A percentile compares a stretch with the other conserved stretches of the same genome.
phyloP scores from a whole-genome alignment of 768 basidiomycete species.

The Naematelia encephala region DNA sequence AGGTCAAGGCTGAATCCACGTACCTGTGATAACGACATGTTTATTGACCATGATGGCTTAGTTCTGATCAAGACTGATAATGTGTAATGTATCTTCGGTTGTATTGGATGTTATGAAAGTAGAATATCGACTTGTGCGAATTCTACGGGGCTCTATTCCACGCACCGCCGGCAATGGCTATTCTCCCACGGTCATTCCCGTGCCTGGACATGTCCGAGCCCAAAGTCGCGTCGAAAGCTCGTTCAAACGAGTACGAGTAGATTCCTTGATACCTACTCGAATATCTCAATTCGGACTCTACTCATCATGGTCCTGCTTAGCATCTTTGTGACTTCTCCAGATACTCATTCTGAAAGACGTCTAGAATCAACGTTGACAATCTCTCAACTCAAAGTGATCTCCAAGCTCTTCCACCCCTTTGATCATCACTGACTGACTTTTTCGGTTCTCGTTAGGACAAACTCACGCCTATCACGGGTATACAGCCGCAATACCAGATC shows the following conservation, averaged over 20 bases:
- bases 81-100: too few relatives aligned
- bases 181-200: background rate
- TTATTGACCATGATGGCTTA: background rate
- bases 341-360: conserved; percentile 84
- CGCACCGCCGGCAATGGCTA: background rate
- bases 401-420: background rate
- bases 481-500: conserved; percentile 68
- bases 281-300: too few relatives aligned
- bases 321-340: conserved; percentile 76
- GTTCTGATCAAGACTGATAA: too few relatives aligned
- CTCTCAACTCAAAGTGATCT: conserved; percentile 73
- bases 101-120: too few relatives aligned
- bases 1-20: background rate
- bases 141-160: too few relatives aligned
- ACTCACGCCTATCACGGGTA: conserved; percentile 87
- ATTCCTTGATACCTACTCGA: too few relatives aligned
- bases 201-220: too few relatives aligned
- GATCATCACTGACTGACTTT: background rate
- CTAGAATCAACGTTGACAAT: conserved; percentile 73
- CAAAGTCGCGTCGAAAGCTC: too few relatives aligned
- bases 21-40: background rate
- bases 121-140: too few relatives aligned
- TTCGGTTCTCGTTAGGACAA: conserved; percentile 58
- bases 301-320: conserved; percentile 53
- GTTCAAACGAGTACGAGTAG: too few relatives aligned